Conservation (phyloP, 805 yeast genomes). For the Clavispora santaluciae region DNA sequence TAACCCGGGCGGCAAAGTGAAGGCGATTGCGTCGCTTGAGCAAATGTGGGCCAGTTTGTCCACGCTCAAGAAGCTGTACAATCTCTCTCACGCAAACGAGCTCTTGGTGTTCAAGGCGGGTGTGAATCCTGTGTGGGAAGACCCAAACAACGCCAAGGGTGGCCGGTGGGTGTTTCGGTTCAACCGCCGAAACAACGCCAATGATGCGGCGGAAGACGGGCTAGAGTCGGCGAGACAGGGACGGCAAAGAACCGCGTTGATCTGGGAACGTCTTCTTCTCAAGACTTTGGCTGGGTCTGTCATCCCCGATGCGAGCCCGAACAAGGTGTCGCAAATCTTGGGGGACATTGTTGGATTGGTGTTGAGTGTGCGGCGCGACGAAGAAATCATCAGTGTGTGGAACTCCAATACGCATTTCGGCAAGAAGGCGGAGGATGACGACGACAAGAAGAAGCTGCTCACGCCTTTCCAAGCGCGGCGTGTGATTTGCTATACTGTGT, state of each 20-base stretch:
- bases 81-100: slow-evolving; percentile 45
- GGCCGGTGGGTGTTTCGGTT: slow-evolving; percentile 61
- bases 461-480: slow-evolving; percentile 43
- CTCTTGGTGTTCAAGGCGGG: slow-evolving; percentile 55
- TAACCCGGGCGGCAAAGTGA: slow-evolving; percentile 15
- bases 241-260: slow-evolving; percentile 34
- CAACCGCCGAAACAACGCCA: slow-evolving; percentile 25
- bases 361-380: slow-evolving; percentile 54
- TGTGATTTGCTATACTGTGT: slow-evolving; percentile 42
- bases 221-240: slow-evolving; percentile 19
- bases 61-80: slow-evolving; percentile 34
- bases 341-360: slow-evolving; percentile 58
- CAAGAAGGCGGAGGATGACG: slow-evolving; percentile 20
- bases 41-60: slow-evolving; percentile 47
- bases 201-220: slow-evolving; percentile 10
- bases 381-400: slow-evolving; percentile 59
- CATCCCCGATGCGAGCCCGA: slow-evolving; percentile 30
- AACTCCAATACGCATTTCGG: slow-evolving; percentile 43
- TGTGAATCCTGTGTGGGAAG: slow-evolving; percentile 65
- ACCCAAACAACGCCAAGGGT: slow-evolving; percentile 53
- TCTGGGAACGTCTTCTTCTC: slow-evolving; percentile 55
- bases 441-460: slow-evolving; percentile 23
- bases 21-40: slow-evolving; percentile 43
- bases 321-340: slow-evolving; percentile 33
- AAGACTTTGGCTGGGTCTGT: slow-evolving; percentile 48